These are phyloP conservation scores for Hygrocybe coccinea DNA, from an alignment of 768 basidiomycete genomes.

Conservation along the genomic window DNA sequence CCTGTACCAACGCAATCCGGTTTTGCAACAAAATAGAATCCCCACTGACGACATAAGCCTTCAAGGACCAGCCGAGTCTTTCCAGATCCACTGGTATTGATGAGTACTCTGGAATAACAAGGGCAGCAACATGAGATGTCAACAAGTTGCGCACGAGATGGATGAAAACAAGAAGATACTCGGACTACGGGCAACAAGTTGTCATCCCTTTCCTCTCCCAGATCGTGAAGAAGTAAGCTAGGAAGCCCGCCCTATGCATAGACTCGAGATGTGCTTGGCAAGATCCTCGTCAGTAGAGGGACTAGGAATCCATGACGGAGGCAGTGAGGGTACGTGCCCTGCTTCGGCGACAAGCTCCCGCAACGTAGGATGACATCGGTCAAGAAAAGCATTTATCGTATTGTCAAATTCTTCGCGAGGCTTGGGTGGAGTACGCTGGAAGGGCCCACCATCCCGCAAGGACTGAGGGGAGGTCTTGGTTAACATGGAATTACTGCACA, in stretches of 20 bases:
- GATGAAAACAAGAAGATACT: background rate
- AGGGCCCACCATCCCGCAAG: background rate
- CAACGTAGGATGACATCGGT: background rate
- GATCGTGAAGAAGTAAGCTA: constrained; percentile 7
- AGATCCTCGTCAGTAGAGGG: background rate
- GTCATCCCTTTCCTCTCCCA: constrained; percentile 6
- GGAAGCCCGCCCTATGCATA: background rate
- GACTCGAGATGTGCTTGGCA: background rate
- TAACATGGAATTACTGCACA: too few relatives aligned
- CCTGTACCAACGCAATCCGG: constrained; percentile 22
- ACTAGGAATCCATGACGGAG: constrained; percentile 1
- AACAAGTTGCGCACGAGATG: constrained; percentile 3
- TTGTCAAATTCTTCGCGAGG: background rate
- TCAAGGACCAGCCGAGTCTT: constrained; percentile 9
- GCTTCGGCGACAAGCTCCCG: constrained; percentile 4
- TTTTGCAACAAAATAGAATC: constrained; percentile 7
- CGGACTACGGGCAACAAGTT: constrained; percentile 1
- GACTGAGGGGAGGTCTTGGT: background rate
- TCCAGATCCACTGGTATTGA: constrained; percentile 8
- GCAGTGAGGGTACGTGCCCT: background rate
- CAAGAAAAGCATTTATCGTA: background rate
- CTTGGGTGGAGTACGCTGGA: background rate
- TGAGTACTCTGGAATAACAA: constrained; percentile 3
- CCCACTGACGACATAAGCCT: constrained; percentile 7
- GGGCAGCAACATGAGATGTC: too few relatives aligned